phyloP scores from a whole-genome alignment of 805 yeast species.

The Candida boidinii region DNA sequence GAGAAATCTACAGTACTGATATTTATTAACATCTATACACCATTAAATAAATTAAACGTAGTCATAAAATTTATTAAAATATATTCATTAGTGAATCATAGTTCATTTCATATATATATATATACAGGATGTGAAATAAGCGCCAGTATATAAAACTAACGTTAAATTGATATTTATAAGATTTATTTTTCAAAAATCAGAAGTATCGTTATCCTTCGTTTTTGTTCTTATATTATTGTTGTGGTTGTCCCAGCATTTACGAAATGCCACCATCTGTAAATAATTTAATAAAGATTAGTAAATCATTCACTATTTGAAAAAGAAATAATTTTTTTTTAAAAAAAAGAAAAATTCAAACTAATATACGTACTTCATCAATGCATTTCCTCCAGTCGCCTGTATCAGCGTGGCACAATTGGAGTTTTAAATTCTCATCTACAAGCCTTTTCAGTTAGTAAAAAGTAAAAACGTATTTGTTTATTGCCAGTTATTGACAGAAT shows the following conservation, averaged over 20 bases:
- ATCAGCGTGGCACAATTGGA: constrained; percentile 75
- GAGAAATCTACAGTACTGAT: too few species aligned
- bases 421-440: constrained; percentile 53
- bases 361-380: constrained; percentile 42
- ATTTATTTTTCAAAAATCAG: constrained; percentile 11
- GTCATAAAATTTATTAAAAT: too few species aligned
- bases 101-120: too few species aligned
- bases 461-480: not conserved
- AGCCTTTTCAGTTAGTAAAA: constrained; percentile 3
- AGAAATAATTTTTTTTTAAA: not conserved
- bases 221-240: constrained; percentile 30
- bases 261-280: constrained; percentile 31
- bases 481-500: not conserved
- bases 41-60: too few species aligned
- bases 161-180: too few species aligned
- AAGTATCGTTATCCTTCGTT: constrained; percentile 25
- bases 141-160: too few species aligned
- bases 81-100: too few species aligned
- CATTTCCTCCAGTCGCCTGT: constrained; percentile 78
- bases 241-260: constrained; percentile 32
- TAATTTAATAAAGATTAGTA: not conserved
- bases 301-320: not conserved
- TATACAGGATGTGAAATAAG: too few species aligned
- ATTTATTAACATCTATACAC: too few species aligned
- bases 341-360: not conserved